Conservation (phyloP, 768 basidiomycete genomes). For the Amanita muscaria region DNA sequence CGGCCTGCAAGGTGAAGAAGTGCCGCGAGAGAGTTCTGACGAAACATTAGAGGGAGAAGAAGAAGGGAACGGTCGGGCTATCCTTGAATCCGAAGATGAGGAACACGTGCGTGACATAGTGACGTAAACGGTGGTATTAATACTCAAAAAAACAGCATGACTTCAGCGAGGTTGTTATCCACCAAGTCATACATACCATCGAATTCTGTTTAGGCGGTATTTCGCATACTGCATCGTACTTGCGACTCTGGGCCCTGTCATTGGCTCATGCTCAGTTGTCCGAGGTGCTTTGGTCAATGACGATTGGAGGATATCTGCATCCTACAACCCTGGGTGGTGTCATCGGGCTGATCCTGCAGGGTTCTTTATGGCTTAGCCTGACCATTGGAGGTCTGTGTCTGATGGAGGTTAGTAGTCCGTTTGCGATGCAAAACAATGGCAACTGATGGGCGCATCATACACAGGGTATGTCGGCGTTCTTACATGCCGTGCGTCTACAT, state of each 20-base stretch:
- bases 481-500: slow-evolving; percentile 93
- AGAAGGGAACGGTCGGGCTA: slow-evolving; percentile 67
- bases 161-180: slow-evolving; percentile 90
- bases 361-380: slow-evolving; percentile 66
- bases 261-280: slow-evolving; percentile 96
- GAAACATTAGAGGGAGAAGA: slow-evolving; percentile 68
- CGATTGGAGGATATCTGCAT: slow-evolving; percentile 52
- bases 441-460: slow-evolving; percentile 8
- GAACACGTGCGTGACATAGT: slow-evolving; percentile 37
- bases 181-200: slow-evolving; percentile 98
- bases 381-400: slow-evolving; percentile 80
- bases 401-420: slow-evolving; percentile 75
- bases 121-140: slow-evolving; percentile 2
- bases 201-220: slow-evolving; percentile 99
- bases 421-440: slow-evolving; percentile 9
- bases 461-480: slow-evolving; percentile 89
- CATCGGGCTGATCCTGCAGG: slow-evolving; percentile 45
- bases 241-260: slow-evolving; percentile 95
- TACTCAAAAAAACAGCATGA: slow-evolving; percentile 67
- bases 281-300: slow-evolving; percentile 90
- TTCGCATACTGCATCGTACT: slow-evolving; percentile 91
- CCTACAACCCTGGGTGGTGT: slow-evolving; percentile 38
- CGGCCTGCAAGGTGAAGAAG: slow-evolving; percentile 52
- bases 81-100: slow-evolving; percentile 64
- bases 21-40: slow-evolving; percentile 44